Evolutionary conservation across 2,329 filamentous ascomycete genomes (phyloP), one percentile per base, ranked within the genome.

Genomic region (Lojkania enalia): DNA sequence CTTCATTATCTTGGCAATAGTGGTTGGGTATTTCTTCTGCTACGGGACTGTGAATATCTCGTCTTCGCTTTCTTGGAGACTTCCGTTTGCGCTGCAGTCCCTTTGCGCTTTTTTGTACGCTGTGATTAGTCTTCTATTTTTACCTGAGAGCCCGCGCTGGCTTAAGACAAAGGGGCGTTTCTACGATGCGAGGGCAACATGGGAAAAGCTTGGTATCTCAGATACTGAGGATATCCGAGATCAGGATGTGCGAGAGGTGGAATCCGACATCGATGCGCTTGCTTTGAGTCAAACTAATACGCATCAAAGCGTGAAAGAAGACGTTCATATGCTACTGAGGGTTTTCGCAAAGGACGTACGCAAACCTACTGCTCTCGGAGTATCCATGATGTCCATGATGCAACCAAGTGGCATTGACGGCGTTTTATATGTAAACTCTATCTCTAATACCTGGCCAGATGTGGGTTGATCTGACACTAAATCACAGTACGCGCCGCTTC

Each of bases 401-500:
- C 83, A 86, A 53, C 66, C 85, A 0, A 79, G 73, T 20, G 82
- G 83, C 0, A 85, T 85, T 38, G 83, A 86, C 51, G 82, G 79
- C 0, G 75, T 85, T 4, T 71, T 83, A 18, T 85, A 83, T 46
- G 79, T 81, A 58, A 60, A 74, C 69, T 27, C 7, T n/a, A 27
- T 27, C 7, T 7, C n/a, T 27, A 7, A 7, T n/a, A 27, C 23
- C 7, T n/a, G 7, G n/a, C n/a, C n/a, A n/a, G n/a, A n/a, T 27
- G 7, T 7, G 23, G 23, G 23, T n/a, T 7, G n/a, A 27, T 27
- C 23, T 27, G 23, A 27, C 23, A n/a, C 20, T n/a, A 3, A 20
- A 80, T 14, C n/a, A n/a, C n/a, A 82, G 82, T 85, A 85, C 43
- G 82, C 83, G 0, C 82, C 82, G 0, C 61, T 78, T 0, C 71